These are phyloP conservation scores for Oemleria cerasiformis DNA, from an alignment of 306 rosid genomes.

Conservation along the genomic window DNA sequence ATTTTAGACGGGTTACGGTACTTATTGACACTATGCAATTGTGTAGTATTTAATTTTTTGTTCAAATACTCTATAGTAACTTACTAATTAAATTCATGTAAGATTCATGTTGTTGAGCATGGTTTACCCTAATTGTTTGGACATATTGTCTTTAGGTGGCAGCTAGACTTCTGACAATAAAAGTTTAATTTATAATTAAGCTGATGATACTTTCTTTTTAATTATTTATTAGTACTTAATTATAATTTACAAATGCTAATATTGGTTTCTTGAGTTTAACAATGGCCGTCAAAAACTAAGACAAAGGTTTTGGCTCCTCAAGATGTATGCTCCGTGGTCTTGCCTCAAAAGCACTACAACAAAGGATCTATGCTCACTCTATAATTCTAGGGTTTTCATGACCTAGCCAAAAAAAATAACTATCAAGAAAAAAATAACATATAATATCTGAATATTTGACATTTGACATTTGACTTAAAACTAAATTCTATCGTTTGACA, in stretches of 20 bases:
- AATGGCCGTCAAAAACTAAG: background rate
- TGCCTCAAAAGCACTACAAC: background rate
- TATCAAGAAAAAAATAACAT: background rate
- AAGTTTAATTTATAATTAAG: background rate
- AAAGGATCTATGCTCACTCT: background rate
- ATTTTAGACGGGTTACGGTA: too few relatives aligned
- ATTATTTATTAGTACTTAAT: too few relatives aligned
- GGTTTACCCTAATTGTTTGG: background rate
- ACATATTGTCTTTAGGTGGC: background rate
- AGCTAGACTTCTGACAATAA: background rate
- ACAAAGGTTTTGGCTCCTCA: background rate
- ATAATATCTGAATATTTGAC: background rate
- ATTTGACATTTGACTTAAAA: slow-evolving; percentile 1
- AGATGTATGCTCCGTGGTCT: background rate
- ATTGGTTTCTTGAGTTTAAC: slow-evolving; percentile 8
- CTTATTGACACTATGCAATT: too few relatives aligned
- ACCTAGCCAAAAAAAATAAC: background rate
- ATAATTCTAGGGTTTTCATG: background rate
- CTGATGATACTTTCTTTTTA: background rate
- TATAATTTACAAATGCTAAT: background rate
- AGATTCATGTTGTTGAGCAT: too few relatives aligned
- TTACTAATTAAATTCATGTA: too few relatives aligned
- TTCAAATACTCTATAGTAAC: too few relatives aligned
- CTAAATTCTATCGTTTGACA: background rate
- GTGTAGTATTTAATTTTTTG: too few relatives aligned